A percentile compares a stretch with the other conserved stretches of the same genome.
phyloP scores from a whole-genome alignment of 2,329 filamentous ascomycete species.

The Diplodia mutila region DNA sequence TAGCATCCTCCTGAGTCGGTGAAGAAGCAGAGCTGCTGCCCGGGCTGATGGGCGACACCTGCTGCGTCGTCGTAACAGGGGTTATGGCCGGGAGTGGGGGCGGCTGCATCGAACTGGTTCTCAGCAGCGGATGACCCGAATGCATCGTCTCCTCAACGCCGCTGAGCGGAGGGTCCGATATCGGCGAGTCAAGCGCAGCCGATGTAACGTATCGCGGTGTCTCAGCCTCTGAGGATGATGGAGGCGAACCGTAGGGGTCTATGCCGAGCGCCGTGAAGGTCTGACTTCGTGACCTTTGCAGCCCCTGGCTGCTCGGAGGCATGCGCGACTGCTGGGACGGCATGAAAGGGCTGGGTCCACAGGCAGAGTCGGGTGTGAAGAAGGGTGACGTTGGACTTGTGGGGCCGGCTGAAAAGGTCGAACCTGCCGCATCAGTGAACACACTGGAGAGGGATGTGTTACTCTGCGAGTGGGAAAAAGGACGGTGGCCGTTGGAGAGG shows the following conservation, averaged over 20 bases:
- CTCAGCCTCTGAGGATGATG: slow-evolving; percentile 56
- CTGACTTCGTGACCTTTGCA: slow-evolving; percentile 80
- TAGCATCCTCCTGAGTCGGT: slow-evolving; percentile 83
- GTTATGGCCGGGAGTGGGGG: slow-evolving; percentile 49
- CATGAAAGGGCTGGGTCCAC: slow-evolving; percentile 66
- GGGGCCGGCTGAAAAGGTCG: slow-evolving; percentile 69
- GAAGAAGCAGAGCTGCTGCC: slow-evolving; percentile 55
- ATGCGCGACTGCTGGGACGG: slow-evolving; percentile 56
- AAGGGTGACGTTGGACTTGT: slow-evolving; percentile 77
- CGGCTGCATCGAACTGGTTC: slow-evolving; percentile 50
- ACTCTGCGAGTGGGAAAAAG: slow-evolving; percentile 64
- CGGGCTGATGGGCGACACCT: slow-evolving; percentile 27
- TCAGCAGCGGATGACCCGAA: slow-evolving; percentile 33
- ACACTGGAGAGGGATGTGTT: slow-evolving; percentile 69
- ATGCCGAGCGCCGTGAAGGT: slow-evolving; percentile 74
- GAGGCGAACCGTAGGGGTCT: slow-evolving; percentile 60
- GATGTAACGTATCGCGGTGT: slow-evolving; percentile 58
- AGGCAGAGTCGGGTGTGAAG: slow-evolving; percentile 75
- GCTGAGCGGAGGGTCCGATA: slow-evolving; percentile 35
- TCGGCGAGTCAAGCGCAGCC: slow-evolving; percentile 55
- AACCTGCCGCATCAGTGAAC: slow-evolving; percentile 67
- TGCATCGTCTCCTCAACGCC: slow-evolving; percentile 49
- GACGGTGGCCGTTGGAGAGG: slow-evolving; percentile 63
- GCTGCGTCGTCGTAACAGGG: slow-evolving; percentile 35
- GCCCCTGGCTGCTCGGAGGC: slow-evolving; percentile 56